A percentile compares a stretch with the other conserved stretches of the same genome.
Evolutionary conservation across 371 early-diverging fungal species (phyloP).

Genomic region (Umbelopsis sp.): DNA sequence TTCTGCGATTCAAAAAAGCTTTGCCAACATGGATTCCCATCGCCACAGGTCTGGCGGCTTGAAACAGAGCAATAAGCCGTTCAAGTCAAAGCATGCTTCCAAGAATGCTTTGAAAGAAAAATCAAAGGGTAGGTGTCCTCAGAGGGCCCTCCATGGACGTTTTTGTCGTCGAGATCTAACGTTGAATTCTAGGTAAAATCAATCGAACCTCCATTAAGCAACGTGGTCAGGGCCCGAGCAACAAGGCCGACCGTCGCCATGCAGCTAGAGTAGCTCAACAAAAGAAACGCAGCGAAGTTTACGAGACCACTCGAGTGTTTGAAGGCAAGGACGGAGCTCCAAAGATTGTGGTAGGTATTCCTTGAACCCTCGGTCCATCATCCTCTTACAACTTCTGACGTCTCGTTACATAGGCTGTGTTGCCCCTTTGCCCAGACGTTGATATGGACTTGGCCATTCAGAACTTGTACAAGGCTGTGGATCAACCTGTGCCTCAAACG

Average conservation of each 20-base stretch:
- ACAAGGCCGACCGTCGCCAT: slow-evolving; percentile 85
- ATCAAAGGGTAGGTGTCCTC: slow-evolving; percentile 66
- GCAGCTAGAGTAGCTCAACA: slow-evolving; percentile 79
- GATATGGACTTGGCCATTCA: slow-evolving; percentile 54
- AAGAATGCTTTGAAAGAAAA: slow-evolving; percentile 80
- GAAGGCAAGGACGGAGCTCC: slow-evolving; percentile 83
- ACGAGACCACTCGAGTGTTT: slow-evolving; percentile 75
- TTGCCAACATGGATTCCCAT: slow-evolving; percentile 33
- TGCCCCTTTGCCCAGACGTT: slow-evolving; percentile 87
- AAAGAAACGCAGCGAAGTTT: slow-evolving; percentile 79
- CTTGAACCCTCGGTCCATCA: not conserved
- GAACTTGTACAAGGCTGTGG: slow-evolving; percentile 60
- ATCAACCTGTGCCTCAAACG: slow-evolving; percentile 42
- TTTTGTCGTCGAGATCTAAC: not conserved
- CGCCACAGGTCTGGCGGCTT: slow-evolving; percentile 71
- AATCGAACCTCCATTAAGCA: slow-evolving; percentile 67
- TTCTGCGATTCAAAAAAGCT: not conserved
- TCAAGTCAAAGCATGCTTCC: slow-evolving; percentile 89
- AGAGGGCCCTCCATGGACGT: not conserved
- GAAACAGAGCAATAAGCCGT: slow-evolving; percentile 93
- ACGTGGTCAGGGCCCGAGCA: slow-evolving; percentile 42
- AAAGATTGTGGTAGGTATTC: slow-evolving; percentile 72
- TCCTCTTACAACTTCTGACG: not conserved
- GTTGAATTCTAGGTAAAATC: slow-evolving; percentile 60
- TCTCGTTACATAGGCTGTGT: slow-evolving; percentile 51